These are phyloP conservation scores for Epichloe sibirici DNA, from an alignment of 2,329 filamentous ascomycete genomes.

Conservation along the genomic window DNA sequence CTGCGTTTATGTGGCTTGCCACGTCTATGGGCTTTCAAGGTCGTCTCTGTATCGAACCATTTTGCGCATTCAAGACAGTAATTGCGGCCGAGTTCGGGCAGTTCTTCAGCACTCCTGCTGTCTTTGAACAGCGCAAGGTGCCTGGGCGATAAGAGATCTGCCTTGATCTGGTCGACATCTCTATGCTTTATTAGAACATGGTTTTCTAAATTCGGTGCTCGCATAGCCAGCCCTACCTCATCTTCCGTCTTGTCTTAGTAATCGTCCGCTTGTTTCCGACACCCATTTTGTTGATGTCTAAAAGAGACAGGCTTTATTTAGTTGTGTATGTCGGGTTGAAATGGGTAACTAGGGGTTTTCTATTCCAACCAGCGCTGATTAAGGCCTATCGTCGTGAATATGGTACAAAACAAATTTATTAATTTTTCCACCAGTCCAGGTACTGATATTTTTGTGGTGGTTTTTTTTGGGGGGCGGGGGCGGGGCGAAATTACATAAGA, in stretches of 20 bases:
- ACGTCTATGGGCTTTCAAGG: slow-evolving; percentile 61
- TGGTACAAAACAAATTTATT: too few species aligned
- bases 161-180: slow-evolving; percentile 85
- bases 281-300: slow-evolving; percentile 41
- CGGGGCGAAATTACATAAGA: too few species aligned
- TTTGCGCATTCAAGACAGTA: slow-evolving; percentile 94
- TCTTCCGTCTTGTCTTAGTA: slow-evolving; percentile 62
- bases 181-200: slow-evolving; percentile 31
- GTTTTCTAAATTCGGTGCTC: not conserved
- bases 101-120: slow-evolving; percentile 70
- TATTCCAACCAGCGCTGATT: too few species aligned
- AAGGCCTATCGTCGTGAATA: too few species aligned
- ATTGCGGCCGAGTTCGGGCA: slow-evolving; percentile 72
- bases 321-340: too few species aligned
- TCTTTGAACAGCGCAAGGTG: slow-evolving; percentile 72
- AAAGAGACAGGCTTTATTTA: too few species aligned
- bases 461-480: too few species aligned
- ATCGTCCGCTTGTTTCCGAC: slow-evolving; percentile 53
- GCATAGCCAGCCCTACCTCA: slow-evolving; percentile 37
- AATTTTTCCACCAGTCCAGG: too few species aligned
- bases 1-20: slow-evolving; percentile 91
- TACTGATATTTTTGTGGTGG: too few species aligned
- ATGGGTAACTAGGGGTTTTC: too few species aligned
- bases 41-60: slow-evolving; percentile 82
- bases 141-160: slow-evolving; percentile 64